Evolutionary conservation across 352 stramenopile genomes (phyloP).

Genomic region (Thalassiosira mediterranea): DNA sequence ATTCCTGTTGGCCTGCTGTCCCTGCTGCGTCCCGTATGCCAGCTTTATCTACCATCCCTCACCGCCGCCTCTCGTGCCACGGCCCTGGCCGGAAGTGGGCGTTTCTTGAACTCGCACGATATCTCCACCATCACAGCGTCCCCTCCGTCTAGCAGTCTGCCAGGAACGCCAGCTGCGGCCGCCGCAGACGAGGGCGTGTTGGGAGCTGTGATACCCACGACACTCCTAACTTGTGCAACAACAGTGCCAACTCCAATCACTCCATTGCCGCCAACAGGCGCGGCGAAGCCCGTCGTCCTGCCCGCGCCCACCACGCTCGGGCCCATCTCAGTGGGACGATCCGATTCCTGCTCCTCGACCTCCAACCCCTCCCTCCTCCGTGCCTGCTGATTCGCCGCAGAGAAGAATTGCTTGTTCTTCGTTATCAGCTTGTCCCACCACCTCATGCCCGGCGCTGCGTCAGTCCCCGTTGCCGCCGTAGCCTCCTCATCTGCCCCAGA

Average conservation of each 20-base stretch:
- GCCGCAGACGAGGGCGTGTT: not conserved
- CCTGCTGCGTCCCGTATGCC: too few species aligned
- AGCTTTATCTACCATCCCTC: conserved; percentile 71
- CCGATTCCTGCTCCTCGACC: conserved; percentile 50
- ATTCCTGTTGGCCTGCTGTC: too few species aligned
- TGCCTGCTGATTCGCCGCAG: conserved; percentile 40
- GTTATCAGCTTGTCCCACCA: conserved; percentile 55
- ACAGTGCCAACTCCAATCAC: too few species aligned
- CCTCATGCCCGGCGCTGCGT: conserved; percentile 9
- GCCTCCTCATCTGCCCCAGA: conserved; percentile 6
- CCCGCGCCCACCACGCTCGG: conserved; percentile 16
- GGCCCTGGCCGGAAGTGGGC: conserved; percentile 48
- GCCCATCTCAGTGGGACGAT: conserved; percentile 48
- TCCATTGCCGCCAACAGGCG: conserved; percentile 34
- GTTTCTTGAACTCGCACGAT: conserved; percentile 49
- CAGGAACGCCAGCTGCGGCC: conserved; percentile 43
- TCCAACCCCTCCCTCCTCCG: conserved; percentile 36
- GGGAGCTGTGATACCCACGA: too few species aligned
- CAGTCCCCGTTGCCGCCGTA: not conserved
- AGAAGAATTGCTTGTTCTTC: conserved; percentile 50
- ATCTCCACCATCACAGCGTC: conserved; percentile 63
- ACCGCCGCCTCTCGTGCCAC: conserved; percentile 63
- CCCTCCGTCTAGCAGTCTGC: conserved; percentile 69
- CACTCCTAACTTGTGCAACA: too few species aligned
- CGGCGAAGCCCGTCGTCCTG: too few species aligned